Conservation (phyloP, 1,284 basidiomycete species). For the Ustilago hordei region DNA sequence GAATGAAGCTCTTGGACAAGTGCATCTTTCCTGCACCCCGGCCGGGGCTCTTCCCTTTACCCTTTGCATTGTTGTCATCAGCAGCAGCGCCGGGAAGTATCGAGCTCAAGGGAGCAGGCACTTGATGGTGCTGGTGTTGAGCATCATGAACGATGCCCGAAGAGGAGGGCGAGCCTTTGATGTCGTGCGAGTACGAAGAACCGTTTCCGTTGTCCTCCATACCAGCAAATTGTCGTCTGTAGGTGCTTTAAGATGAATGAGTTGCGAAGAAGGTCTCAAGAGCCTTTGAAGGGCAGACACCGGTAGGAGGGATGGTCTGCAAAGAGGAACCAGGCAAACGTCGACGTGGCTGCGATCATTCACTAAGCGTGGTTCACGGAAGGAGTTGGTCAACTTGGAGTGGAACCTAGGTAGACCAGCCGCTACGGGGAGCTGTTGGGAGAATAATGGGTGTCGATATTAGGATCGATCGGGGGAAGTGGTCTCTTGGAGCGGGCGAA, state of each 20-base stretch:
- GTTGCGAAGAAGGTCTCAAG: conserved; percentile 6
- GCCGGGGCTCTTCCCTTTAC: conserved; percentile 1
- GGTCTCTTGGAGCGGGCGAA: not conserved
- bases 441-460: not conserved
- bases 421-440: not conserved
- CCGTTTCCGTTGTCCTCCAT: conserved; percentile 25
- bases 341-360: conserved; percentile 41
- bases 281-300: conserved; percentile 41
- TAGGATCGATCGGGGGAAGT: not conserved
- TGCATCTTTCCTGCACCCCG: conserved; percentile 31
- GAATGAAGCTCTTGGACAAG: conserved; percentile 44
- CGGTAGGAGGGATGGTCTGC: conserved; percentile 35
- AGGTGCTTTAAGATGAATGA: not conserved
- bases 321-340: conserved; percentile 36
- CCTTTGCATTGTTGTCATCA: not conserved
- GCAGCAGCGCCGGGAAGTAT: conserved; percentile 1
- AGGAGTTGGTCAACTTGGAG: not conserved
- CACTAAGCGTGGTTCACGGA: conserved; percentile 21
- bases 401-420: not conserved
- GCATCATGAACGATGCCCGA: conserved; percentile 19
- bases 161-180: conserved; percentile 23
- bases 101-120: conserved; percentile 9
- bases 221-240: not conserved
- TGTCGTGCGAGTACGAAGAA: conserved; percentile 28
- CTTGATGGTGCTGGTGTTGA: not conserved